These are phyloP conservation scores for Poa annua DNA, from an alignment of 176 grass and related monocot species.

Conservation along the genomic window DNA sequence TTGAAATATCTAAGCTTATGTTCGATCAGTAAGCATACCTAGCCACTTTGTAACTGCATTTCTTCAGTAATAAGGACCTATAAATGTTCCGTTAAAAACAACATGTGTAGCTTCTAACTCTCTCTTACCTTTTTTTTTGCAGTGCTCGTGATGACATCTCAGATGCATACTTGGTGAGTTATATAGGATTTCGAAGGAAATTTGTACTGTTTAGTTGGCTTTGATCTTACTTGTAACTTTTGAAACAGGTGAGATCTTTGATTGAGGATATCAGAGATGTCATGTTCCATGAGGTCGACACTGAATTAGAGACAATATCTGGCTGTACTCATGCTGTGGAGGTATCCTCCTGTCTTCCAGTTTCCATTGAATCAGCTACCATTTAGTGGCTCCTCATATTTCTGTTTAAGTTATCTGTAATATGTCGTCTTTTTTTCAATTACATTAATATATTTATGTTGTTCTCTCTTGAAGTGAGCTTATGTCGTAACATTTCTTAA, in stretches of 20 bases:
- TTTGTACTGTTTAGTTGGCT: not conserved
- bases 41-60: not conserved
- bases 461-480: not conserved
- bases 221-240: not conserved
- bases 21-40: conserved; percentile 72
- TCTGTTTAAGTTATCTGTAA: not conserved
- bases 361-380: not conserved
- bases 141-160: conserved; percentile 66
- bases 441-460: not conserved
- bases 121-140: conserved; percentile 24
- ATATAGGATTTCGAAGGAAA: not conserved
- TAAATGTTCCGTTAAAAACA: not conserved
- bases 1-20: conserved; percentile 89
- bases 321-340: conserved; percentile 94
- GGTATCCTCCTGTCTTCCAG: conserved; percentile 36
- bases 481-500: not conserved
- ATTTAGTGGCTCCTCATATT: not conserved
- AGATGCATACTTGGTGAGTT: conserved; percentile 82
- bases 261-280: not conserved
- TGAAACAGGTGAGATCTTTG: not conserved
- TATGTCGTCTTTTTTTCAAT: not conserved
- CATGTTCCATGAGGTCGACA: not conserved
- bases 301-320: conserved; percentile 49
- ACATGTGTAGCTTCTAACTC: not conserved
- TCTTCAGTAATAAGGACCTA: not conserved